Base-by-base conservation (phyloP, 2,329 filamentous ascomycete genomes). In the Pyricularia grisea region DNA sequence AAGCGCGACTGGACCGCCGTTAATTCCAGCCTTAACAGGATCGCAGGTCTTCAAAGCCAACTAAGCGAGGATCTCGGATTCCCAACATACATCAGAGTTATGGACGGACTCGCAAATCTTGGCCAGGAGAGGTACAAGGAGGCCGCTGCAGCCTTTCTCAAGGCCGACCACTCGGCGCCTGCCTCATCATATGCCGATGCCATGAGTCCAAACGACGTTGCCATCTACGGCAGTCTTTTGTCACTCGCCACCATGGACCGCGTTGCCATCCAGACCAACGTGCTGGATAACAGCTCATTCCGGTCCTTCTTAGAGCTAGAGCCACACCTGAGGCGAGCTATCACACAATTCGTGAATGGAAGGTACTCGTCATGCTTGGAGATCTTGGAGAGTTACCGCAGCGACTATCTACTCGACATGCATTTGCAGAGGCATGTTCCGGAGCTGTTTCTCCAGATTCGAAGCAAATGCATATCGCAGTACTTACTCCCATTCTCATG, bases 401-500 rank as follows among this genome's bases (percentile, higher is more conserved):
- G 88, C 50, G 95, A 99, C 78, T 98, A 95, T 77, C 84, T 94
- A n/a, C 87, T 98, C 5, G 95, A 99, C 76, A 82, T 97, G 25
- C 90, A 97, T 77, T 85, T 99, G 7, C 89, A 92, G 70, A 87
- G 84, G 71, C 92, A 97, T 72, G 82, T 97, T 23, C 76, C 84
- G 55, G 80, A 81, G 1, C 83, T 99, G 25, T 95, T 94, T 80
- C 82, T 85, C 12, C 82, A 83, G 66, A 93, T 99, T 73, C 88
- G 95, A 70, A 91, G 86, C 75, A 97, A 97, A 81, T 94, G 94
- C 75, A 97, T 99, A 70, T 87, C 94, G 28, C 92, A 97, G 76
- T 98, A 97, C 79, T 91, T 97, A 74, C 85, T 92, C 28, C 94
- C 95, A 0, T 99, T 97, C 78, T 96, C 91, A 61, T 90, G 90